A percentile compares a stretch with the other conserved stretches of the same genome.
These are phyloP conservation scores for Phialocephala subalpina DNA, from an alignment of 2,329 filamentous ascomycete genomes.

Conservation along the genomic window DNA sequence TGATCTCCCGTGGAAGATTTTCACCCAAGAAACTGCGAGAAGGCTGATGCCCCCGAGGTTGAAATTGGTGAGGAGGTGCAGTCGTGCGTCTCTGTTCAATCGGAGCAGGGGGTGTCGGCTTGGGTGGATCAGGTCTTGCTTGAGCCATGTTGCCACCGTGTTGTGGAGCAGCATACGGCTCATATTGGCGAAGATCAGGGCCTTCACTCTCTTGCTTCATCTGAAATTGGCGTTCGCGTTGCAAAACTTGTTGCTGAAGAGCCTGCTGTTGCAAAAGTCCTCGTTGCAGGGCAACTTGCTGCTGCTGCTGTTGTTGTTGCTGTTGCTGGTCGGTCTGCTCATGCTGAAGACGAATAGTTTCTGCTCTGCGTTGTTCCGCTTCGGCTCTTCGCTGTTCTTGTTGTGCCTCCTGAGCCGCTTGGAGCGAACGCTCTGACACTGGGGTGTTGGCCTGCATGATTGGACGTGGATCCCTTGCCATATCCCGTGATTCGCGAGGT, in stretches of 20 bases:
- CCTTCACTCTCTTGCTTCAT: conserved; percentile 44
- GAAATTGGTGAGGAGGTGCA: conserved; percentile 39
- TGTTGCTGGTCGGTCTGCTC: conserved; percentile 36
- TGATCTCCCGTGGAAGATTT: conserved; percentile 34
- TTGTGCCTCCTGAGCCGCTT: conserved; percentile 42
- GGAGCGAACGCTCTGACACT: conserved; percentile 37
- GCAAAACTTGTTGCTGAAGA: conserved; percentile 25
- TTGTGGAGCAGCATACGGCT: conserved; percentile 38
- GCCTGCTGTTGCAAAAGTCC: conserved; percentile 23
- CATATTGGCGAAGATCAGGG: conserved; percentile 46
- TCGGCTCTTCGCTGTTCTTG: conserved; percentile 34
- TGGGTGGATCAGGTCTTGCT: conserved; percentile 36
- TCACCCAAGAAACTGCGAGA: conserved; percentile 39
- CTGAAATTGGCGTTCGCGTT: conserved; percentile 34
- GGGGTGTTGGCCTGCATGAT: conserved; percentile 34
- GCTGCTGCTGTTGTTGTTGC: conserved; percentile 25
- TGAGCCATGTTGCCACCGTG: conserved; percentile 33
- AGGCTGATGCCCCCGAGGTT: conserved; percentile 36
- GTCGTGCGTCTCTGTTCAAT: conserved; percentile 35
- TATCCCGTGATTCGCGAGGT: conserved; percentile 3
- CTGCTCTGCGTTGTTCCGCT: conserved; percentile 20
- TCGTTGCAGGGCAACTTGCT: conserved; percentile 23
- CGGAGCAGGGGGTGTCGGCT: conserved; percentile 20
- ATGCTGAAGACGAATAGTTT: conserved; percentile 35
- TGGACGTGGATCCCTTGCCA: conserved; percentile 30